Evolutionary conservation across 306 rosid genomes (phyloP), one percentile per base, ranked within the genome.

Genomic region (Medicago ruthenica): DNA sequence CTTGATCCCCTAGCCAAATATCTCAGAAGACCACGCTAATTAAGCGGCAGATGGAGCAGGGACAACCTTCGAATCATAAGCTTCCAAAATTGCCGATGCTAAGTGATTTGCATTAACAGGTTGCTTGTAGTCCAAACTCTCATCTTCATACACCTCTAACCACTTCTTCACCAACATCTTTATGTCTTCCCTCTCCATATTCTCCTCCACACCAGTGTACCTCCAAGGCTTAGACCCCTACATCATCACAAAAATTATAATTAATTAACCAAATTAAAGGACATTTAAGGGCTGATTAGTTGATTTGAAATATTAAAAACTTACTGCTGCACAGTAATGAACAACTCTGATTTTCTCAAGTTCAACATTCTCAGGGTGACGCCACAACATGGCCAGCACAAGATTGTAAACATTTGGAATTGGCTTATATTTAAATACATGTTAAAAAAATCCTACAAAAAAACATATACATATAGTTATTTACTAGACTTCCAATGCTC

Each of bases 151-250:
- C 2, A 94, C 76, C 1, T 91, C 98, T 94, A 90, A 74, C 98
- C 97, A 94, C 37, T 87, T 91, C 79, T 82, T 73, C 80, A 94
- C 94, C 10, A 94, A 69, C 88, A 87, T 83, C 81, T 94, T 90
- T 0, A 94, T 87, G 50, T 94, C 98, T 76, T 88, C 93, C 48
- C 96, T 87, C 3, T 91, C 79, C 98, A 94, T 94, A 67, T 91
- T 94, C 64, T 70, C 88, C 10, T 88, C 98, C 21, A 79, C 53
- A 13, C 97, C 96, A 0, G 91, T 94, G 66, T 78, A 94, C 84
- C 93, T 91, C 96, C 98, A 94, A 0, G 98, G 98, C 76, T 94
- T 94, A 0, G 97, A 94, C 0, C 97, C 98, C 96, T 93, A 69
- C 13, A 39, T 60, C 9, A 13, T 24, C 51, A 75, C 40, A 63